Percentiles rank a stretch among this genome's conserved stretches.
phyloP scores from a whole-genome alignment of 257 asterid species.

The Linaria vulgaris region DNA sequence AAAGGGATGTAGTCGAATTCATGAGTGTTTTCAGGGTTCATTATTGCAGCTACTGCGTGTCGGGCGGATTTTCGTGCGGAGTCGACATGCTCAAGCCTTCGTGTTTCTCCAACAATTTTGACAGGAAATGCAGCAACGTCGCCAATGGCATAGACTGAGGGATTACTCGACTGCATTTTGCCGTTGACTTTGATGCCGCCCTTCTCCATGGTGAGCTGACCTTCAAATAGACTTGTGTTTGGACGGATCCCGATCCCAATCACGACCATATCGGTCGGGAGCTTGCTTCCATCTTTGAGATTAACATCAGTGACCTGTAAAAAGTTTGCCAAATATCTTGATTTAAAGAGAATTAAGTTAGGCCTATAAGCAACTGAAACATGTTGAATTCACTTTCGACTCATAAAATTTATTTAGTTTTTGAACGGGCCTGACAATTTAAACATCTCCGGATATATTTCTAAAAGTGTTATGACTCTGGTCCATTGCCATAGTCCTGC shows the following conservation, averaged over 20 bases:
- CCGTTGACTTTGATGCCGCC: slow-evolving; percentile 90
- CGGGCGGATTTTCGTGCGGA: slow-evolving; percentile 76
- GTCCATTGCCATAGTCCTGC: too few species aligned
- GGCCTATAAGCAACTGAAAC: too few species aligned
- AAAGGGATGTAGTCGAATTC: slow-evolving; percentile 82
- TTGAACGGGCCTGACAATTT: too few species aligned
- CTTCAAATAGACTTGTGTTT: slow-evolving; percentile 85
- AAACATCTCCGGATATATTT: too few species aligned
- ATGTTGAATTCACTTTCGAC: too few species aligned
- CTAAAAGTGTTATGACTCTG: too few species aligned
- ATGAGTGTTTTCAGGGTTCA: slow-evolving; percentile 50
- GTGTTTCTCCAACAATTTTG: slow-evolving; percentile 61
- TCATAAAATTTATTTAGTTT: too few species aligned
- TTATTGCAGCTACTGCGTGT: slow-evolving; percentile 72
- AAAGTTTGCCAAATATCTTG: slow-evolving; percentile 12
- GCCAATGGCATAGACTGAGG: slow-evolving; percentile 77
- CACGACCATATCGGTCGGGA: slow-evolving; percentile 82
- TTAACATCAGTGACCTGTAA: slow-evolving; percentile 75
- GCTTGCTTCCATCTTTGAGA: slow-evolving; percentile 73
- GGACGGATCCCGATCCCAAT: slow-evolving; percentile 91
- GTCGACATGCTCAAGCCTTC: slow-evolving; percentile 87
- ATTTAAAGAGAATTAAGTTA: too few species aligned
- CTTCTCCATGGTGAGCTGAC: slow-evolving; percentile 82
- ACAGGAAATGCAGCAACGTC: slow-evolving; percentile 89
- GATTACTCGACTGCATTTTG: slow-evolving; percentile 74